Evolutionary conservation across 257 asterid genomes (phyloP).

Genomic region (Capsicum pubescens): DNA sequence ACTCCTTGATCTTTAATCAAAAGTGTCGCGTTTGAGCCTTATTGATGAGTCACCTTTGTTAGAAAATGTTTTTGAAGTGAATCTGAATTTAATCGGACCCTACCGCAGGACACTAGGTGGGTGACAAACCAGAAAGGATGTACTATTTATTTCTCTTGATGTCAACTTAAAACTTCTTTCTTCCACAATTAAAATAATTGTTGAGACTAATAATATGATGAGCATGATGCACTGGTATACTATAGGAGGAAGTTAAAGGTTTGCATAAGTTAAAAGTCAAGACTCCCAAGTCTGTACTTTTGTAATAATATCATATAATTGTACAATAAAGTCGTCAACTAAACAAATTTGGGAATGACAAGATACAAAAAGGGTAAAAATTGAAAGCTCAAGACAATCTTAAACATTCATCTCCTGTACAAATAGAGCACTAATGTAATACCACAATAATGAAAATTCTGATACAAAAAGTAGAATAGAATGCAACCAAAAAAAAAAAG

Average conservation of each 20-base stretch:
- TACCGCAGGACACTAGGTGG: too few relatives aligned
- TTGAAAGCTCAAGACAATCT: constrained; percentile 19
- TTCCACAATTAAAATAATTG: too few relatives aligned
- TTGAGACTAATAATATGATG: too few relatives aligned
- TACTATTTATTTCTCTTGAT: too few relatives aligned
- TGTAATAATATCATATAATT: neutral
- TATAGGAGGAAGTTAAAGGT: neutral
- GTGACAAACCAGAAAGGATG: too few relatives aligned
- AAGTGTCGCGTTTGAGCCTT: too few relatives aligned
- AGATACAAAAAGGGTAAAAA: neutral
- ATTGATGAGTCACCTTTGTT: too few relatives aligned
- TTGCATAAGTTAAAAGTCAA: neutral
- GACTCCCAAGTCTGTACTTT: neutral
- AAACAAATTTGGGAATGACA: constrained; percentile 2
- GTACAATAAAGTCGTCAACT: neutral
- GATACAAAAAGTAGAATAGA: constrained; percentile 21
- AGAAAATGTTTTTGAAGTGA: neutral
- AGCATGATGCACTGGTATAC: too few relatives aligned
- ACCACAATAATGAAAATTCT: neutral
- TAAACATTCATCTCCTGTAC: constrained; percentile 20
- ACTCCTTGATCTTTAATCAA: too few relatives aligned
- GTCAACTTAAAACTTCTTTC: too few relatives aligned
- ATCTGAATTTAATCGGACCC: neutral
- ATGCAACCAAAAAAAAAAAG: constrained; percentile 23
- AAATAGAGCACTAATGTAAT: constrained; percentile 11